Base-by-base conservation (phyloP, 2,329 filamentous ascomycete genomes). In the Colletotrichum eleusines region DNA sequence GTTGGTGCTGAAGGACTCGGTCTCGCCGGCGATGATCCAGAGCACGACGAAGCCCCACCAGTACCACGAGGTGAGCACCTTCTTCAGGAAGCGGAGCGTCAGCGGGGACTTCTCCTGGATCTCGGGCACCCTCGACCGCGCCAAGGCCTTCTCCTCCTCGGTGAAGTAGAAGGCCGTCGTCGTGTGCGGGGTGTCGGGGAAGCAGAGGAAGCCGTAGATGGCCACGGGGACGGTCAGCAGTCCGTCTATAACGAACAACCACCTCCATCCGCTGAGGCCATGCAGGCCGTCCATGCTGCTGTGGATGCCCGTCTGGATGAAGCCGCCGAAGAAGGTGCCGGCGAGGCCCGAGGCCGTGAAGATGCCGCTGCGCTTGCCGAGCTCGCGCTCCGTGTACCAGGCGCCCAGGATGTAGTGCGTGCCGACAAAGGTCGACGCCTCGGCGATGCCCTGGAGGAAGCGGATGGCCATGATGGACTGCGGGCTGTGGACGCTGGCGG, bases 1-100 rank as follows among this genome's bases (percentile, higher is more conserved):
- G 77, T 94, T 93, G 26, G 87, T 85, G 63, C 87, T 89, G 78
- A 93, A 93, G 0, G 89, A 91, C 77, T 94, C 91, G 0, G 89
- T 90, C 76, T 93, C 90, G 38, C 91, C 90, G 0, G 90, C 91
- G 50, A 94, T 89, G 73, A 91, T 86, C 90, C 90, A 92, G 0
- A 92, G 85, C 5, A 88, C 76, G 2, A 89, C 85, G 74, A 92
- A 92, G 1, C 89, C 89, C 82, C 89, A 92, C 84, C 87, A 91
- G 75, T 90, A 86, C 86, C 87, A 90, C 0, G 87, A 89, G 0
- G 81, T 80, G 12, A 92, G 82, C 20, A 90, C 85, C 54, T 84
- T 84, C 72, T 84, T 88, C 31, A 85, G 74, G 73, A 92, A 91
- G 1, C 74, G 71, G 66, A 84, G 76, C 33, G 81, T 85, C 16